Base-by-base conservation (phyloP, 768 basidiomycete species). In the Rhizopogon salebrosus region DNA sequence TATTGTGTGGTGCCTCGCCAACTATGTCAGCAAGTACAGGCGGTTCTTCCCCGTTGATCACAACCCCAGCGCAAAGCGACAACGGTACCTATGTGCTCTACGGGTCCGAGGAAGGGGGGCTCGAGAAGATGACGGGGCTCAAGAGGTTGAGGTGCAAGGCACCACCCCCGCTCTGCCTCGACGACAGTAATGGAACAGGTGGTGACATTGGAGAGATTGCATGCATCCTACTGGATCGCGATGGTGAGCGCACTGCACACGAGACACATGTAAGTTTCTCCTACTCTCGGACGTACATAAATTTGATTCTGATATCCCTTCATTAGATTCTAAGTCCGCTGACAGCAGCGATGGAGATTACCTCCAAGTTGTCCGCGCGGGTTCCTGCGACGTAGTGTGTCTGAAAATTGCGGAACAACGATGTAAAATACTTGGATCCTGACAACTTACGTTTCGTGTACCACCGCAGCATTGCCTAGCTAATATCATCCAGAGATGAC, bases 1-100 rank as follows among this genome's bases (percentile, higher is more conserved):
- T 54, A 29, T 49, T 63, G 2, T 42, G 51, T 41, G 53, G 50
- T 23, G 58, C 50, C 31, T 67, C 58, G 4, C 50, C 50, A 1
- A 54, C 38, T 4, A 29, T 35, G 6, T 60, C 59, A 3, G 29
- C 18, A n/a, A 36, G n/a, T 14, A 50, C 54, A 2, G 57, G 55
- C 0, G 61, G 42, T 4, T 41, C 39, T 3, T 58, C 63, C 42
- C 18, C 35, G 11, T 29, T 24, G 34, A 46, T 53, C 6, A 43
- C 34, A 20, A 40, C 55, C 5, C 55, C 52, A 7, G 34, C 35
- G 18, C 24, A 48, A 10, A 29, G 39, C 18, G 48, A 42, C 2
- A 31, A 48, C 16, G 48, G 41, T 14, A 13, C 38, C 14, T 41
- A 11, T n/a, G 31, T 48, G 22, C 49, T 38, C 6, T 26, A 52